Conservation (phyloP, 2,329 filamentous ascomycete genomes). For the Orbilia javanica region DNA sequence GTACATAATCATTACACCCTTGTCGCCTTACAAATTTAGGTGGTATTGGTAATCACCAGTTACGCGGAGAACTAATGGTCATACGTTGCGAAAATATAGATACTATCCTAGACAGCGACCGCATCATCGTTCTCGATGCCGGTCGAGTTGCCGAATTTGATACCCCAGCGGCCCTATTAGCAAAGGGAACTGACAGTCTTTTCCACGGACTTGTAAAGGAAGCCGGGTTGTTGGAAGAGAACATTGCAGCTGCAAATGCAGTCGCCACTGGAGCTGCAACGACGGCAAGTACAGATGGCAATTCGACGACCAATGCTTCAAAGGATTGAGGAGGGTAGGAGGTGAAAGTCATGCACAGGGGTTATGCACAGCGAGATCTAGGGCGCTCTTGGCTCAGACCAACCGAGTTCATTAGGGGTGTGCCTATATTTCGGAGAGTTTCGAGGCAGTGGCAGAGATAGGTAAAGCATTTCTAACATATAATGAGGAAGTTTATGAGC, state of each 20-base stretch:
- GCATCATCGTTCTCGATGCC: slow-evolving; percentile 92
- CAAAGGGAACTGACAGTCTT: slow-evolving; percentile 73
- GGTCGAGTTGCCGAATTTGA: slow-evolving; percentile 94
- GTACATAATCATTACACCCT: slow-evolving; percentile 9
- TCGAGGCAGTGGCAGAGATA: slow-evolving; percentile 34
- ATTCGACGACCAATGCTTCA: slow-evolving; percentile 1
- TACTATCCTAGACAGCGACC: slow-evolving; percentile 89
- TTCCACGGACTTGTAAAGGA: slow-evolving; percentile 95
- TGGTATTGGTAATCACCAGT: slow-evolving; percentile 40
- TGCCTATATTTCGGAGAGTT: slow-evolving; percentile 22
- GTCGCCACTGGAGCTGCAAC: neutral
- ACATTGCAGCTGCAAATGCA: slow-evolving; percentile 21
- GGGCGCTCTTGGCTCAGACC: slow-evolving; percentile 8
- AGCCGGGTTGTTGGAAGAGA: slow-evolving; percentile 74
- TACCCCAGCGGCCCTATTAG: slow-evolving; percentile 81
- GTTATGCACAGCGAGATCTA: slow-evolving; percentile 13
- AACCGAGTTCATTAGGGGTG: neutral
- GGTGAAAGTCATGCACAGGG: slow-evolving; percentile 27
- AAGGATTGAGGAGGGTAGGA: slow-evolving; percentile 51
- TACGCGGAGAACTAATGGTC: slow-evolving; percentile 28
- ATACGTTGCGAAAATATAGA: slow-evolving; percentile 65
- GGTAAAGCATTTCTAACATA: neutral
- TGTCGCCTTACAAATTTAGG: slow-evolving; percentile 13
- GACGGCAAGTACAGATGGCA: slow-evolving; percentile 18
- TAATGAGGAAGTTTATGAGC: slow-evolving; percentile 9